phyloP scores from a whole-genome alignment of 192 early-diverging fungal genomes.

The Podila minutissima region DNA sequence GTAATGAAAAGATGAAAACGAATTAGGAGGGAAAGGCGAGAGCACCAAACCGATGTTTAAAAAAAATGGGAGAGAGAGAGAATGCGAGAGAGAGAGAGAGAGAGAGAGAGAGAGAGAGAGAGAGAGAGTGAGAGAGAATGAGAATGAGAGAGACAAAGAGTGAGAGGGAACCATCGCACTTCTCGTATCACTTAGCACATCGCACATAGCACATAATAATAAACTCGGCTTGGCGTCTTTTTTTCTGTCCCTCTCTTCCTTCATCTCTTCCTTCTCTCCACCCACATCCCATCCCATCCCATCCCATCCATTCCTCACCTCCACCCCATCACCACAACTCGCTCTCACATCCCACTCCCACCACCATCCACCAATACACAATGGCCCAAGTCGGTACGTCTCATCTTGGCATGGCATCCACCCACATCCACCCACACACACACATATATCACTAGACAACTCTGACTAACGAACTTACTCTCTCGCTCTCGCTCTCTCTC shows the following conservation, averaged over 20 bases:
- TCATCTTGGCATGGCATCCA: slow-evolving; percentile 16
- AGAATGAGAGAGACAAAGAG: no score
- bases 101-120: no score
- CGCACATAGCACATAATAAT: no score
- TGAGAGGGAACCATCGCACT: no score
- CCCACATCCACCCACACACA: background rate
- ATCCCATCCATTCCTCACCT: slow-evolving; percentile 8
- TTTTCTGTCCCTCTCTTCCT: background rate
- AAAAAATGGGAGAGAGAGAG: no score
- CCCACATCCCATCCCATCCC: background rate
- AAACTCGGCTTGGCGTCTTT: background rate
- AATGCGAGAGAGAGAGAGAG: no score
- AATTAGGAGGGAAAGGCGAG: no score
- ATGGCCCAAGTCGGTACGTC: slow-evolving; percentile 39
- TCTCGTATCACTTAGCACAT: no score
- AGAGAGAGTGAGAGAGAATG: no score
- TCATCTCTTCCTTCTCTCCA: background rate
- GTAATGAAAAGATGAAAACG: no score
- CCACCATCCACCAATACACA: background rate
- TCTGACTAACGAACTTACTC: background rate
- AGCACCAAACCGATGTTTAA: no score
- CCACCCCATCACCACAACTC: slow-evolving; percentile 2
- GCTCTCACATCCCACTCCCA: background rate
- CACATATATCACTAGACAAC: background rate
- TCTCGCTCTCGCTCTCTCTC: background rate